Evolutionary conservation across 2,329 filamentous ascomycete genomes (phyloP).

Genomic region (Trichophyton rubrum): DNA sequence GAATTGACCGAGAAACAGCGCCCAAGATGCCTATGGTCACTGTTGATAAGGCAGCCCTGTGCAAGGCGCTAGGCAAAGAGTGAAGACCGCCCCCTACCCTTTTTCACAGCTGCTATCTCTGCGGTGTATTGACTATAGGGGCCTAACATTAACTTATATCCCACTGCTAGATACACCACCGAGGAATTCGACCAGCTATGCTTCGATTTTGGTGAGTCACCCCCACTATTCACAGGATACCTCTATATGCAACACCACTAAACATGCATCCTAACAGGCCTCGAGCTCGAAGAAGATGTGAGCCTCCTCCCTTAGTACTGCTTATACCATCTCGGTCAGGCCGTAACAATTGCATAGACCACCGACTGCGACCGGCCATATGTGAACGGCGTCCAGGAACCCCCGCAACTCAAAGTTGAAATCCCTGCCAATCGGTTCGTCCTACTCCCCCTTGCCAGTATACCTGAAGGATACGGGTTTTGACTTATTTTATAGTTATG

Average conservation of each 20-base stretch:
- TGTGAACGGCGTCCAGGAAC: slow-evolving; percentile 67
- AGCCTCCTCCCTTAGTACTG: slow-evolving; percentile 6
- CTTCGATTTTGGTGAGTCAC: slow-evolving; percentile 72
- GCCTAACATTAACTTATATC: neutral
- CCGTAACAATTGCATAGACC: slow-evolving; percentile 37
- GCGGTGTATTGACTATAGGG: neutral
- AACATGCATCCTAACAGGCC: slow-evolving; percentile 36
- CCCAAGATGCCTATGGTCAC: slow-evolving; percentile 83
- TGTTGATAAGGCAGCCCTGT: slow-evolving; percentile 93
- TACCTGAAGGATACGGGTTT: slow-evolving; percentile 8
- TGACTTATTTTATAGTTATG: slow-evolving; percentile 41
- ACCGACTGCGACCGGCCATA: slow-evolving; percentile 61
- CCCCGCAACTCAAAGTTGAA: slow-evolving; percentile 92
- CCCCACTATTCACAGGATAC: neutral
- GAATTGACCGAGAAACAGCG: slow-evolving; percentile 7
- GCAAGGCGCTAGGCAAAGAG: slow-evolving; percentile 80
- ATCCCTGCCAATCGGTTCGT: slow-evolving; percentile 85
- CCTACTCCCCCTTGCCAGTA: neutral
- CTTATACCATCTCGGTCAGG: slow-evolving; percentile 8
- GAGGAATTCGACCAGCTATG: slow-evolving; percentile 94
- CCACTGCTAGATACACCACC: slow-evolving; percentile 59
- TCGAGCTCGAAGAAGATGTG: slow-evolving; percentile 91
- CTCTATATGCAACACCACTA: slow-evolving; percentile 13
- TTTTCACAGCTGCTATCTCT: slow-evolving; percentile 6
- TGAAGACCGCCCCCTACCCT: slow-evolving; percentile 36